Conservation (phyloP, 2,329 filamentous ascomycete genomes). For the Fusarium sulawesiense region DNA sequence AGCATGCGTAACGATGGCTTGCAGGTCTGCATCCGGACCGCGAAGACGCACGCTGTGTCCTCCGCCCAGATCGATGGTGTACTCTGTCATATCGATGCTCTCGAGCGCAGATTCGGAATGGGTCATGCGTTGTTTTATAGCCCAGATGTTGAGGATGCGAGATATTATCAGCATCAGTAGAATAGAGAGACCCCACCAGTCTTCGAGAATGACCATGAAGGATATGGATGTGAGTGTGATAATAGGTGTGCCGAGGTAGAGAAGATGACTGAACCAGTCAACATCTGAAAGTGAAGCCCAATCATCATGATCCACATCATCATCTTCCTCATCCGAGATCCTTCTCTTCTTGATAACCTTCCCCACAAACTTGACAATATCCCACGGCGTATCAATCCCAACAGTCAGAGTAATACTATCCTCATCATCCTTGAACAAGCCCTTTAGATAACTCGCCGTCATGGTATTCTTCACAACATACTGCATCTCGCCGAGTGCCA, state of each 20-base stretch:
- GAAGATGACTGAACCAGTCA: slow-evolving; percentile 60
- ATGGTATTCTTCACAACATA: slow-evolving; percentile 62
- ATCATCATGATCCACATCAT: slow-evolving; percentile 37
- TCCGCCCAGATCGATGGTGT: slow-evolving; percentile 64
- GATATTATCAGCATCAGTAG: slow-evolving; percentile 63
- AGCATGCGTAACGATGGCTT: slow-evolving; percentile 66
- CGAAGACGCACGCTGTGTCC: slow-evolving; percentile 64
- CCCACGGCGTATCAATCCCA: slow-evolving; percentile 37
- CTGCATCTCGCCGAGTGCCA: slow-evolving; percentile 33
- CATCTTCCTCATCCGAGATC: slow-evolving; percentile 19
- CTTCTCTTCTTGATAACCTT: slow-evolving; percentile 16
- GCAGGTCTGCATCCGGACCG: slow-evolving; percentile 66
- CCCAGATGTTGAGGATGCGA: slow-evolving; percentile 66
- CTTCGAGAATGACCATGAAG: slow-evolving; percentile 59
- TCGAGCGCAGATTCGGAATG: slow-evolving; percentile 3
- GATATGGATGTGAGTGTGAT: slow-evolving; percentile 58
- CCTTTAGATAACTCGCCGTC: slow-evolving; percentile 60
- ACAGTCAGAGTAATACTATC: slow-evolving; percentile 48
- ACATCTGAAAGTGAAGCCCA: slow-evolving; percentile 47
- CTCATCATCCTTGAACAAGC: slow-evolving; percentile 43
- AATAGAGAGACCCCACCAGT: slow-evolving; percentile 64
- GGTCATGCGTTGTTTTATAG: slow-evolving; percentile 63
- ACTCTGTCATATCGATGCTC: slow-evolving; percentile 51
- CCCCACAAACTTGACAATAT: slow-evolving; percentile 34
- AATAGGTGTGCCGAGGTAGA: slow-evolving; percentile 61